Evolutionary conservation across 192 early-diverging fungal genomes (phyloP), one percentile per base, ranked within the genome.

Genomic region (Coemansia sp.): DNA sequence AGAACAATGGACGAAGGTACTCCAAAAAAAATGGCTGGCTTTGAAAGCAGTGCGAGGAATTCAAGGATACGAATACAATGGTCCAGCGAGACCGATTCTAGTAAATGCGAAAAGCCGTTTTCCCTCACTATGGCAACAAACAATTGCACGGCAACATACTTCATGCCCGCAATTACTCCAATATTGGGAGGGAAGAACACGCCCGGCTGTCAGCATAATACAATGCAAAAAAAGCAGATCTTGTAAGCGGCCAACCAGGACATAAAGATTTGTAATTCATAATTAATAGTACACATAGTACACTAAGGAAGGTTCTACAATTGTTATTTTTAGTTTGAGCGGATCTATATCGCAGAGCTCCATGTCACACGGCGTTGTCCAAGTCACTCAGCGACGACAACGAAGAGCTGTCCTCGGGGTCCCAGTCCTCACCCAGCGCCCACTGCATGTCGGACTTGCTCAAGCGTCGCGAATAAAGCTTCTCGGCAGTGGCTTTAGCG

Each of bases 361-460:
- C 51, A 21, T 23, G 51, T 31, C 55, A 29, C 55, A 58, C 55
- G 14, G 55, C 65, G 12, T 41, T 36, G 8, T 39, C 77, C 10
- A 66, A 34, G 58, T 80, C 78, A 27, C 78, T 80, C 19, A 80
- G 67, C 44, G 68, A 70, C 50, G 69, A 76, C 25, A 76, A 34
- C 27, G 78, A 80, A 25, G 78, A 80, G 64, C 65, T 70, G 64
- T 75, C 70, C 44, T 75, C 74, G 23, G 78, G 73, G 53, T 80
- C 78, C 78, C 78, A 80, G 67, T 72, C 78, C 64, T 80, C 78
- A 27, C 78, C 78, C 66, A 80, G 67, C 15, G 78, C 78, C 78
- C 78, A 80, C 64, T 75, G 78, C 78, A 80, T 80, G 58, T 80
- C 78, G 0, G 78, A 80, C 21, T 58, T 65, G 70, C 78, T 80